Conservation (phyloP, 2,329 filamentous ascomycete species). For the Colletotrichum euphorbiae region DNA sequence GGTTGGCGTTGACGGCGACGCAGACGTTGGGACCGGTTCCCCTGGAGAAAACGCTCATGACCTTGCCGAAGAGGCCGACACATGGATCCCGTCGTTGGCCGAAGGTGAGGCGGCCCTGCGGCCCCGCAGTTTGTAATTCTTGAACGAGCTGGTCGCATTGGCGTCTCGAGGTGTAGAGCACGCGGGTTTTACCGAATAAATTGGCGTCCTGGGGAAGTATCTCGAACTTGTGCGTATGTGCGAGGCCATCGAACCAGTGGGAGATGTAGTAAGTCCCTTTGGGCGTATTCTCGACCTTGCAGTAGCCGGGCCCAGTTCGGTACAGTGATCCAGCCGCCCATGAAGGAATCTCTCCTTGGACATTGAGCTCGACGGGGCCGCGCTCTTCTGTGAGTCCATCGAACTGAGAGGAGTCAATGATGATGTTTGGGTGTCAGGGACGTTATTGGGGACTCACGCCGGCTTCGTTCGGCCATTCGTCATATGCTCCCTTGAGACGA, state of each 20-base stretch:
- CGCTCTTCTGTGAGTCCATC: slow-evolving; percentile 74
- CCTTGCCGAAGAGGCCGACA: slow-evolving; percentile 77
- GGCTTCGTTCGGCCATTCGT: slow-evolving; percentile 61
- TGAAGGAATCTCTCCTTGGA: slow-evolving; percentile 75
- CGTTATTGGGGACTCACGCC: slow-evolving; percentile 49
- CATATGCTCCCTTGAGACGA: slow-evolving; percentile 48
- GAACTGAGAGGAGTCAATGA: slow-evolving; percentile 61
- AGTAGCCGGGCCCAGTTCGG: slow-evolving; percentile 78
- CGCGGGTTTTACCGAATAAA: slow-evolving; percentile 50
- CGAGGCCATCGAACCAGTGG: slow-evolving; percentile 87
- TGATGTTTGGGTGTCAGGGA: background rate
- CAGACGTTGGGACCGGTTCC: slow-evolving; percentile 66
- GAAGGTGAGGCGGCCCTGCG: slow-evolving; percentile 70
- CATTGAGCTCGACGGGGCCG: slow-evolving; percentile 70
- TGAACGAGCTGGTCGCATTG: slow-evolving; percentile 74
- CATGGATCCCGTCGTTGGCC: slow-evolving; percentile 80
- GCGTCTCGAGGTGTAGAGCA: slow-evolving; percentile 78
- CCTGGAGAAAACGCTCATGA: slow-evolving; percentile 69
- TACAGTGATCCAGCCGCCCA: slow-evolving; percentile 80
- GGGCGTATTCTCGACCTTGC: slow-evolving; percentile 68
- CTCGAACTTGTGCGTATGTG: slow-evolving; percentile 78
- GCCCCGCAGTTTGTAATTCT: slow-evolving; percentile 69
- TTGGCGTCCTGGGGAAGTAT: slow-evolving; percentile 59
- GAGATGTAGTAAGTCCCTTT: slow-evolving; percentile 70
- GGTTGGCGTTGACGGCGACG: slow-evolving; percentile 74